Percentiles rank a stretch among this genome's conserved stretches.
Evolutionary conservation across 495 filamentous ascomycete genomes (phyloP).

Genomic region (Thermothielavioides terrestris): DNA sequence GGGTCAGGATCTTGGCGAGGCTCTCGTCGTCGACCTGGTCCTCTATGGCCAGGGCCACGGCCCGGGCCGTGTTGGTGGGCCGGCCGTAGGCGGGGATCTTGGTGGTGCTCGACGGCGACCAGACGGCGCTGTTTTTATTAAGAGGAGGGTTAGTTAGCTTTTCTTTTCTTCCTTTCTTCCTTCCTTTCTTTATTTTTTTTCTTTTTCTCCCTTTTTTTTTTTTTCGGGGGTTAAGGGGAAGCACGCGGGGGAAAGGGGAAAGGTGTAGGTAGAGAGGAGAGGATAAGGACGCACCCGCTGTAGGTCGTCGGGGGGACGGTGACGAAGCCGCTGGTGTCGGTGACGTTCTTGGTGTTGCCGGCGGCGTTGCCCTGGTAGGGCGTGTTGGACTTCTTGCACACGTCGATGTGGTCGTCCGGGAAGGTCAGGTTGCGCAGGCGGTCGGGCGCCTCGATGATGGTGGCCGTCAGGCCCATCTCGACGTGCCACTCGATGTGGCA

Average conservation of each 20-base stretch:
- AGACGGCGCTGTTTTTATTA: too few relatives aligned
- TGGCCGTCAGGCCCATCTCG: constrained; percentile 60
- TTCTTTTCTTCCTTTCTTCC: too few relatives aligned
- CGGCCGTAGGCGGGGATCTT: too few relatives aligned
- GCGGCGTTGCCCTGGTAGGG: constrained; percentile 63
- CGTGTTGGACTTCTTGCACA: constrained; percentile 45
- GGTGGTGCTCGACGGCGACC: too few relatives aligned
- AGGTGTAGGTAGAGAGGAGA: background rate
- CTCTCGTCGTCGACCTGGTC: too few relatives aligned
- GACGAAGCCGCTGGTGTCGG: constrained; percentile 49
- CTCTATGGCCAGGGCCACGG: too few relatives aligned
- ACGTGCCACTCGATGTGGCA: constrained; percentile 81
- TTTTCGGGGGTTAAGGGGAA: too few relatives aligned
- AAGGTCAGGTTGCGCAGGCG: constrained; percentile 51
- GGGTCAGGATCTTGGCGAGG: too few relatives aligned
- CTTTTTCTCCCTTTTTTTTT: too few relatives aligned
- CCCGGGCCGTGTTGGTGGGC: too few relatives aligned
- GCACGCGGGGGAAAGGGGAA: background rate
- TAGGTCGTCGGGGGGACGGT: constrained; percentile 35
- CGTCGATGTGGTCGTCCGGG: constrained; percentile 51
- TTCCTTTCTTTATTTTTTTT: too few relatives aligned
- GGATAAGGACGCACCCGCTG: constrained; percentile 26
- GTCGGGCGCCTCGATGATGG: constrained; percentile 61
- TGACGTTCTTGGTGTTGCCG: constrained; percentile 54
- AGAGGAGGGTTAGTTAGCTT: too few relatives aligned